Evolutionary conservation across 1,139 yeast genomes (phyloP).

Genomic region (Taphrina flavorubra): DNA sequence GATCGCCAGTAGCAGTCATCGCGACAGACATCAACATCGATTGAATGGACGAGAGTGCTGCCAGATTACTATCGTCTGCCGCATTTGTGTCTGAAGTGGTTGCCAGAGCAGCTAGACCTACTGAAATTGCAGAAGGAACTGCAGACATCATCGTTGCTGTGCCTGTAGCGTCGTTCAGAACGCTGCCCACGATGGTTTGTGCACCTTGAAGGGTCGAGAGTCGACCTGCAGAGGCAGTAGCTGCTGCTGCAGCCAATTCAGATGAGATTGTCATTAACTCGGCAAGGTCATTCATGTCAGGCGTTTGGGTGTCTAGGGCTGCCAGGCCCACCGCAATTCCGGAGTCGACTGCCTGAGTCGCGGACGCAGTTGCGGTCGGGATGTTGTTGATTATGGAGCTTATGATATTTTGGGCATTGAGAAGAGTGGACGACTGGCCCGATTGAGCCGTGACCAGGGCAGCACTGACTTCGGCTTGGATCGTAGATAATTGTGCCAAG

Average conservation of each 20-base stretch:
- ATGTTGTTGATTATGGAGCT: conserved; percentile 15
- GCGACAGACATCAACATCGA: neutral
- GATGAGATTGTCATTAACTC: neutral
- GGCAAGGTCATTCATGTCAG: neutral
- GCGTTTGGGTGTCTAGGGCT: neutral
- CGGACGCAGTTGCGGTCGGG: conserved; percentile 5
- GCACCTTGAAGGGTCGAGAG: conserved; percentile 6
- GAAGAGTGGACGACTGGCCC: conserved; percentile 4
- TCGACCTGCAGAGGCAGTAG: conserved; percentile 9
- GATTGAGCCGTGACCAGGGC: conserved; percentile 12
- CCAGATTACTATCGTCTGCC: neutral
- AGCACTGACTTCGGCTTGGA: conserved; percentile 4
- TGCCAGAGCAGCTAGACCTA: conserved; percentile 17
- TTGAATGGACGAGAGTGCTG: conserved; percentile 8
- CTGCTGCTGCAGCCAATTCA: conserved; percentile 2
- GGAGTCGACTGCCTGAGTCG: conserved; percentile 4
- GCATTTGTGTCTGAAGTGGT: neutral
- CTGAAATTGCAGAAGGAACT: conserved; percentile 5
- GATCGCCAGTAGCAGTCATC: conserved; percentile 8
- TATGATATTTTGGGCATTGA: conserved; percentile 8
- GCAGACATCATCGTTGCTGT: neutral
- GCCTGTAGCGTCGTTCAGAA: conserved; percentile 6
- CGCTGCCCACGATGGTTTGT: conserved; percentile 4
- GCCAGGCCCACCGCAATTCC: conserved; percentile 22
- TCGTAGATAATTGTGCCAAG: neutral